Evolutionary conservation across 176 grass and related monocot genomes (phyloP), one percentile per base, ranked within the genome.

Genomic region (Cenchrus americanus): DNA sequence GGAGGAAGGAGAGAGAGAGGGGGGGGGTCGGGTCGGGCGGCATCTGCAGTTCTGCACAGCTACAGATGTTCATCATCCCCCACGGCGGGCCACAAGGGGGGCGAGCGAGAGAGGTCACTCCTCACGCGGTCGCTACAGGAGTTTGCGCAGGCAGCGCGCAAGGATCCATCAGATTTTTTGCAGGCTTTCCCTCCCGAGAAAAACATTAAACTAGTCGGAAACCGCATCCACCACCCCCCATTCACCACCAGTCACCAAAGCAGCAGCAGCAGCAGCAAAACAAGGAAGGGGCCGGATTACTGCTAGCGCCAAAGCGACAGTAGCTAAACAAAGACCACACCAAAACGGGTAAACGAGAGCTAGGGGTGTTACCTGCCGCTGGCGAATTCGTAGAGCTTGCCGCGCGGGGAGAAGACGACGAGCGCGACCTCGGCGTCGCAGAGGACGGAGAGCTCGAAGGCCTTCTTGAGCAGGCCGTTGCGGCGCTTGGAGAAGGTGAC

Each of bases 401-500:
- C 94, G 34, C 88, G 87, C 2, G 86, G 58, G 82, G 96, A 95
- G 91, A 94, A 95, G 85, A 98, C 76, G 77, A 98, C 47, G 72
- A 95, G 82, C 6, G 91, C 89, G 62, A 98, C 91, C 91, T 98
- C 96, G 84, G 93, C 91, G 57, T 90, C 93, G 91, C 96, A 98
- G 55, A 98, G 90, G 43, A 95, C 80, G 80, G 93, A 88, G 79
- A 98, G 93, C 87, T 98, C 96, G 82, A 82, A 88, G 47, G 96
- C 96, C 89, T 98, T 98, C 89, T 98, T 98, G 34, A 98, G 87
- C 50, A 98, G 79, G 5, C 96, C 93, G 61, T 82, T 93, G 65
- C 93, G 84, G 73, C 96, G 92, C 83, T 98, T 98, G 65, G 93
- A 94, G 87, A 98, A 98, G 80, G 96, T 95, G 10, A 98, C 96